A percentile compares a stretch with the other conserved stretches of the same genome.
Evolutionary conservation across 306 rosid genomes (phyloP).

Genomic region (Canavalia gladiata): DNA sequence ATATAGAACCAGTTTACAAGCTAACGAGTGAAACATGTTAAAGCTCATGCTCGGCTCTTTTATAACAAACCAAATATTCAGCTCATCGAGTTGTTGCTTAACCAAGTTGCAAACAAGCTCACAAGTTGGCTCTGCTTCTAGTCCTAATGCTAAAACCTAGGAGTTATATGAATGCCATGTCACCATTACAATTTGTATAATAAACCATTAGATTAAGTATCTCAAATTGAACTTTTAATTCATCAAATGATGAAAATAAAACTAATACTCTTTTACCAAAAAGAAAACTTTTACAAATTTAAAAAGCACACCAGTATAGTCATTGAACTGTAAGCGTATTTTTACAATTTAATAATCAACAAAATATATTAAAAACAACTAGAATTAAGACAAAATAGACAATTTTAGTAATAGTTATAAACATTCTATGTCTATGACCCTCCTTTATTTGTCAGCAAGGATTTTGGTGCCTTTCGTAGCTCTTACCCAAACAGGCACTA

Average conservation of each 20-base stretch:
- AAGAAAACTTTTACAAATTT: not conserved
- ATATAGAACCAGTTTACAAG: not conserved
- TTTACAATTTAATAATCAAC: not conserved
- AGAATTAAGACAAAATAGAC: not conserved
- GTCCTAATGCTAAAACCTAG: not conserved
- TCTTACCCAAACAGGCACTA: not conserved
- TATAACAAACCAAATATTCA: not conserved
- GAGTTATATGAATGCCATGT: not conserved
- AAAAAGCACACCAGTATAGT: not conserved
- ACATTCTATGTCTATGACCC: not conserved
- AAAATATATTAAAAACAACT: not conserved
- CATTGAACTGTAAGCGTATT: not conserved
- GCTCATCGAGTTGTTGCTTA: not conserved
- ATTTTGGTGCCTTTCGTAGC: not conserved
- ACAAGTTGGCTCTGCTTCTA: not conserved
- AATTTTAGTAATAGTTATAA: not conserved
- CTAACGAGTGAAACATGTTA: not conserved
- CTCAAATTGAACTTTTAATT: not conserved
- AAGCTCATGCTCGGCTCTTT: not conserved
- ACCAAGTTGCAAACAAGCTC: constrained; percentile 3
- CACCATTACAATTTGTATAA: not conserved
- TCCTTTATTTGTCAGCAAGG: not conserved
- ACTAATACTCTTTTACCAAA: not conserved
- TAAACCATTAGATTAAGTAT: not conserved
- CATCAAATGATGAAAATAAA: not conserved